Conservation (phyloP, 345 rosid species). For the Eucalyptus pauciflora region DNA sequence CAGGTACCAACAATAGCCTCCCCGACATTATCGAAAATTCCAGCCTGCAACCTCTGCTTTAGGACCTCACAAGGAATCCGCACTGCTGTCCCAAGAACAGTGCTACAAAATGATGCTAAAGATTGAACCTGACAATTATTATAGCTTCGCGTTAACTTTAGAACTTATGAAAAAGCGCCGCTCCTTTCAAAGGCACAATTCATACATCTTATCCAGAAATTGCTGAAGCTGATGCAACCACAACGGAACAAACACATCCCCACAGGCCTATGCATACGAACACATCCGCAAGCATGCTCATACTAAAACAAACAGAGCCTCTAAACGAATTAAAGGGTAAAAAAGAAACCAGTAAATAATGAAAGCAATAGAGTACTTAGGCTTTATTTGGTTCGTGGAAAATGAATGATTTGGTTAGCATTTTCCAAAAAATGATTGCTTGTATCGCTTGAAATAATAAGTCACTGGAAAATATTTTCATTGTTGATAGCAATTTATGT, state of each 20-base stretch:
- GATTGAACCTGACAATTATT: slow-evolving; percentile 69
- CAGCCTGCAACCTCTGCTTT: slow-evolving; percentile 96
- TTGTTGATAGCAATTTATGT: no score
- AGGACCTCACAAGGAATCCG: slow-evolving; percentile 96
- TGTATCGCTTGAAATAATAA: background rate
- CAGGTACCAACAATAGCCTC: slow-evolving; percentile 88
- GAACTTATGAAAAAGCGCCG: background rate
- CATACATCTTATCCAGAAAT: background rate
- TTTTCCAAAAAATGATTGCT: background rate
- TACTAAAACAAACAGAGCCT: background rate
- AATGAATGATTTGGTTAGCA: background rate
- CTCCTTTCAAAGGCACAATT: background rate
- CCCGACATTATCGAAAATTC: slow-evolving; percentile 79
- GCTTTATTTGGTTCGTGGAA: background rate
- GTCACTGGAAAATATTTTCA: no score
- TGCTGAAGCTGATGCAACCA: background rate
- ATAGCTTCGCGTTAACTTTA: background rate
- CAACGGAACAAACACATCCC: background rate
- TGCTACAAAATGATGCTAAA: slow-evolving; percentile 87
- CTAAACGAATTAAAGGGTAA: background rate
- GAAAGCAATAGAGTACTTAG: background rate
- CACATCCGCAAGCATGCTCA: background rate
- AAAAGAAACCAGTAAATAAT: background rate
- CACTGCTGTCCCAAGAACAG: slow-evolving; percentile 85
- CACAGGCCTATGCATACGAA: background rate